Base-by-base conservation (phyloP, 139 green algal genomes). In the Zygnema circumcarinatum region DNA sequence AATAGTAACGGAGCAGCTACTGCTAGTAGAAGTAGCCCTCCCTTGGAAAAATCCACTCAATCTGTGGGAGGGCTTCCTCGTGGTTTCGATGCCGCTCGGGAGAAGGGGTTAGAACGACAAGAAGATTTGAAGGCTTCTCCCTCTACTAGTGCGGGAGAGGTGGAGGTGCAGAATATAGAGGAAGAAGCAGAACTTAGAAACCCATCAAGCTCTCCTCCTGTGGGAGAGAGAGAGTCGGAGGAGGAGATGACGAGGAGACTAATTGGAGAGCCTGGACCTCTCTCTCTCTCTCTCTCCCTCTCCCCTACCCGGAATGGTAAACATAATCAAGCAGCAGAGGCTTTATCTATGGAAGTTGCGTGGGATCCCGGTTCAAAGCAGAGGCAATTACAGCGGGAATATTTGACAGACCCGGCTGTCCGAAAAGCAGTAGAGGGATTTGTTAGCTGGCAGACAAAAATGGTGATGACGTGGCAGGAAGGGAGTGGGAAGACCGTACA, bases 401-500 rank as follows among this genome's bases (percentile, higher is more conserved):
- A 25, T 7, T 25, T 62, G 69, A 78, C 7, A 39, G 69, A 78
- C 16, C 69, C 69, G 11, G 16, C 11, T 22, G 69, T 78, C 11
- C 7, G 11, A 16, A 39, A 52, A 41, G 69, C 16, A 41, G 35
- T 78, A 3, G 69, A 3, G 7, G 35, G 69, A 39, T 78, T 78
- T 78, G 69, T 52, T 3, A 78, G 35, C 3, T 78, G 69, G 69
- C 69, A 78, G 69, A 52, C 16, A 16, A 39, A 20, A 11, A 78
- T 41, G 69, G 69, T 78, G 3, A 39, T 78, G 69, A n/a, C 7
- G 69, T 16, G 16, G 16, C 11, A 78, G 69, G 35, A 52, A 16
- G 36, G 69, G 11, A 78, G 11, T 11, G 69, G 69, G 11, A 78
- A 78, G 16, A 78, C 69, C 7, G 69, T 78, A 25, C 69, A 78